A percentile compares a stretch with the other conserved stretches of the same genome.
Evolutionary conservation across 164 flowering plant genomes (phyloP).

Genomic region (grape (Vitis vinifera)): DNA sequence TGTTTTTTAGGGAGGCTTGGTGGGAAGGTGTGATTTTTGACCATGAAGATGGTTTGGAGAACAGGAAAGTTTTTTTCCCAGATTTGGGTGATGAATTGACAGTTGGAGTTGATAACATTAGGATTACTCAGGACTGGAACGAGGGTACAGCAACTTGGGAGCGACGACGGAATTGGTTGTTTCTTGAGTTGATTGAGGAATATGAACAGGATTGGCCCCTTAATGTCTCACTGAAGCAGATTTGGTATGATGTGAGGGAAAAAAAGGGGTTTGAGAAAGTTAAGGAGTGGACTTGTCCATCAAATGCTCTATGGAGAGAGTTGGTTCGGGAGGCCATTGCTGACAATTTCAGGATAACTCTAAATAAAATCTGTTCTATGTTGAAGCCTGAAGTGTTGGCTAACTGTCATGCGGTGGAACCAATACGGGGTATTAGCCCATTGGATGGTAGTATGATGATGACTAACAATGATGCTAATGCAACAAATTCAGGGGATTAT

Average conservation of each 20-base stretch:
- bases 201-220: slow-evolving; percentile 23
- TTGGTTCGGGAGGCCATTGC: slow-evolving; percentile 36
- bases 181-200: slow-evolving; percentile 53
- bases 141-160: slow-evolving; percentile 46
- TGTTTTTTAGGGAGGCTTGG: slow-evolving; percentile 62
- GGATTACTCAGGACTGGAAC: slow-evolving; percentile 64
- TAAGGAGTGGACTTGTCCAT: slow-evolving; percentile 44
- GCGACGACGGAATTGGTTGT: slow-evolving; percentile 53
- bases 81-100: slow-evolving; percentile 77
- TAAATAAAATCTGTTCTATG: slow-evolving; percentile 16
- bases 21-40: slow-evolving; percentile 97
- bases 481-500: not conserved
- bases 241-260: slow-evolving; percentile 55
- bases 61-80: slow-evolving; percentile 73
- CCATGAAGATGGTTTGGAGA: slow-evolving; percentile 38
- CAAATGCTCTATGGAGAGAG: slow-evolving; percentile 29
- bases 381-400: slow-evolving; percentile 4
- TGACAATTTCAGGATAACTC: slow-evolving; percentile 19
- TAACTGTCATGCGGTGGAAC: slow-evolving; percentile 2
- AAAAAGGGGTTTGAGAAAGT: slow-evolving; percentile 31
- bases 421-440: not conserved
- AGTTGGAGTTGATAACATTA: slow-evolving; percentile 28
- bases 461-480: not conserved
- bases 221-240: slow-evolving; percentile 51
- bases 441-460: not conserved